Evolutionary conservation across 805 yeast species (phyloP).

Genomic region (Yamadazyma insecticola): DNA sequence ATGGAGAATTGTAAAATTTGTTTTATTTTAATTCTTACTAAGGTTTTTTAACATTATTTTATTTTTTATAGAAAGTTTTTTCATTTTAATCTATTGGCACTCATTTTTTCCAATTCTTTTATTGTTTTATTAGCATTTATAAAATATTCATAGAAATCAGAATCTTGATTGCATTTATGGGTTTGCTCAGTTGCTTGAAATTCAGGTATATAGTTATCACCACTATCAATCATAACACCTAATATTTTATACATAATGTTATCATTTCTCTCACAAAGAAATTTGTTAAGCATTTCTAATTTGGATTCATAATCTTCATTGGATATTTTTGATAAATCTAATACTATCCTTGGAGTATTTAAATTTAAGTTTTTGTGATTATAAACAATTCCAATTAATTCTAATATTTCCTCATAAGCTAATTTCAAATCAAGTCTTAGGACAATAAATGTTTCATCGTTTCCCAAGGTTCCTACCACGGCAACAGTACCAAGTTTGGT

Average conservation of each 20-base stretch:
- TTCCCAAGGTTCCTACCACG: constrained; percentile 47
- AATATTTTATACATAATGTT: constrained; percentile 16
- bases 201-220: constrained; percentile 26
- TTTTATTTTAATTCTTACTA: constrained; percentile 16
- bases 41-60: constrained; percentile 16
- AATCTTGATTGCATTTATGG: neutral
- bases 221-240: constrained; percentile 40
- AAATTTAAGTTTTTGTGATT: constrained; percentile 11
- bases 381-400: constrained; percentile 12
- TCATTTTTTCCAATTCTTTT: constrained; percentile 14
- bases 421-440: constrained; percentile 20
- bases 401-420: constrained; percentile 11
- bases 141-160: constrained; percentile 13
- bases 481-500: constrained; percentile 47
- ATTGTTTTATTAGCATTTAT: constrained; percentile 21
- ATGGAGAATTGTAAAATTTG: constrained; percentile 16
- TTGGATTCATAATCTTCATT: constrained; percentile 13
- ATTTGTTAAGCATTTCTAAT: constrained; percentile 6
- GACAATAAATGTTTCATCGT: constrained; percentile 44
- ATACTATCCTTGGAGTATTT: constrained; percentile 19
- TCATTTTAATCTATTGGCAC: constrained; percentile 8
- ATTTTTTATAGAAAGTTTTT: constrained; percentile 13
- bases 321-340: constrained; percentile 24
- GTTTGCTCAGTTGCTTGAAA: constrained; percentile 5
- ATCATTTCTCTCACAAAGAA: constrained; percentile 12